Base-by-base conservation (phyloP, 2,329 filamentous ascomycete genomes). In the Fusarium paranaense region DNA sequence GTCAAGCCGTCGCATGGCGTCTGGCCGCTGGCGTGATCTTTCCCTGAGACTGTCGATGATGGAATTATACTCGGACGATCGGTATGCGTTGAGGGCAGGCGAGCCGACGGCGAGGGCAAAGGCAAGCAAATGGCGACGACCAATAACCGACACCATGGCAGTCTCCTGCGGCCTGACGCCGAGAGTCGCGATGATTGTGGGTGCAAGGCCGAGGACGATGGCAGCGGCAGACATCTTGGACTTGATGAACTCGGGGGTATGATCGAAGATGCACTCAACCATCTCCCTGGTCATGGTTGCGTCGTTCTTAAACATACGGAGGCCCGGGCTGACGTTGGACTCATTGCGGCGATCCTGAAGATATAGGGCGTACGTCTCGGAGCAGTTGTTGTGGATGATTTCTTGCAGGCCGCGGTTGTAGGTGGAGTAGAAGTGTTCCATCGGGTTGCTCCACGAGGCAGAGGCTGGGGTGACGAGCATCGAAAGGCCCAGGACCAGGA, bases 191-290 rank as follows among this genome's bases (percentile, higher is more conserved):
- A 71, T 40, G n/a, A 71, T 69, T 7, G 69, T 62, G 2, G 69
- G 69, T 3, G 59, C 32, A 37, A 69, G 33, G 7, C 69, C 69
- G 10, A 69, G 69, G 9, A 63, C 61, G 37, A 71, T 62, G 14
- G 62, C 65, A n/a, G 66, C 66, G 25, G 69, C 62, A 30, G 66
- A 58, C 66, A 69, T 69, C 57, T 65, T 71, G 57, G 66, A 37
- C 66, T 71, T 66, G 58, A 63, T 42, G n/a, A 71, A 45, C 32
- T 69, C 66, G 13, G 66, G 69, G 1, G 62, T 16, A 25, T 66
- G 35, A 3, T 37, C 30, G 30, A 69, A 58, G 14, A 71, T 65
- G 52, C 66, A 69, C 9, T 71, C 61, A 10, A 71, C 33, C 58
- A 71, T 22, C 33, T 63, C 52, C 13, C 25, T 18, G 9, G 42